Base-by-base conservation (phyloP, 805 yeast species). In the Nakazawaea pomicola region DNA sequence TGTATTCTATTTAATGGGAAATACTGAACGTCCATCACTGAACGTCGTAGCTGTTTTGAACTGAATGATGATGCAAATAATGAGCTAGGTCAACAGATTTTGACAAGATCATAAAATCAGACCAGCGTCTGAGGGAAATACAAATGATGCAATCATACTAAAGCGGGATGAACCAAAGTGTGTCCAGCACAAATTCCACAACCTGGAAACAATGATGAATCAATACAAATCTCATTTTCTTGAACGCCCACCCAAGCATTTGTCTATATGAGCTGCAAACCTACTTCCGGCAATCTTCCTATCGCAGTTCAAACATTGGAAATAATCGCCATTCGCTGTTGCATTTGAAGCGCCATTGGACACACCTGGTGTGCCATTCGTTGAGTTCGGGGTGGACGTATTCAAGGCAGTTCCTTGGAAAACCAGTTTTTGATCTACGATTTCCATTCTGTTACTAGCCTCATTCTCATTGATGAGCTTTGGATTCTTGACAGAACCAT, bases 201-300 rank as follows among this genome's bases (percentile, higher is more conserved):
- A n/a, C n/a, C n/a, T n/a, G n/a, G n/a, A n/a, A n/a, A n/a, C n/a
- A n/a, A n/a, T n/a, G n/a, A n/a, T n/a, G n/a, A n/a, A n/a, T n/a
- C n/a, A n/a, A n/a, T n/a, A n/a, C n/a, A n/a, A n/a, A n/a, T n/a
- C 3, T 51, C 44, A 65, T 47, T 71, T 66, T 48, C 80, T 63
- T 19, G 68, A 67, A 44, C 85, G 72, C 10, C 96, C 84, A 33
- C 87, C 86, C 18, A 89, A 61, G 57, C 99, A 91, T 52, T 95
- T 78, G 56, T 89, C 95, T 23, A 91, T 71, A 61, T 91, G 99
- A 31, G 86, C 89, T 2, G 98, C 97, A 68, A 87, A 90, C 44
- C 99, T 67, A 29, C 86, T 83, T 1, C 95, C 96, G 0, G 96
- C 91, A 6, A 91, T 83, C 53, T 82, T 87, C 43, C 99, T 69